These are phyloP conservation scores for Ophiostoma quercus DNA, from an alignment of 2,329 filamentous ascomycete genomes.

Conservation along the genomic window DNA sequence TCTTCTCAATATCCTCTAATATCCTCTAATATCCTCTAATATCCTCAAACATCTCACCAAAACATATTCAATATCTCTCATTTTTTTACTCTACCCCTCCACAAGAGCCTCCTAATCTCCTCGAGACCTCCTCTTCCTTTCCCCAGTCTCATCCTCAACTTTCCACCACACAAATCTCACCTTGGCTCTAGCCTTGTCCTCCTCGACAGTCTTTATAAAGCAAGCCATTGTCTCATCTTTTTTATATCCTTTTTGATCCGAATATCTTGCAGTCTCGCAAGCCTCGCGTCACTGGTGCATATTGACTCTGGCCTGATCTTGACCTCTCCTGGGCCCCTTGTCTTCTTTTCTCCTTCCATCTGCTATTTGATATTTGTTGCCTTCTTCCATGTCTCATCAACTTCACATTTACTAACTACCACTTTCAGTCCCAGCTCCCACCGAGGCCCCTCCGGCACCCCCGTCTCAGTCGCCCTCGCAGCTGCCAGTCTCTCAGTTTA, in stretches of 20 bases:
- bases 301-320: neutral
- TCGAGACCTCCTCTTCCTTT: neutral
- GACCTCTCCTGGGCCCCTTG: neutral
- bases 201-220: neutral
- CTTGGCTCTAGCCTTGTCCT: conserved; percentile 4
- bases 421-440: neutral
- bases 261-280: neutral
- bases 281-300: conserved; percentile 1
- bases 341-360: neutral
- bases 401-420: conserved; percentile 1
- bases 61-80: conserved; percentile 14
- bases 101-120: conserved; percentile 9
- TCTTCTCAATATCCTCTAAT: neutral
- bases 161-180: neutral
- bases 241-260: too few relatives aligned
- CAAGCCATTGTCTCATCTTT: conserved; percentile 2
- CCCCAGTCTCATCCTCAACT: neutral
- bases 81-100: neutral
- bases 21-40: neutral
- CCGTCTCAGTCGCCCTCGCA: neutral
- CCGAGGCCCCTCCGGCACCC: neutral
- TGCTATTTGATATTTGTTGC: neutral
- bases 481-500: conserved; percentile 1
- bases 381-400: neutral
- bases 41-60: conserved; percentile 1